These are phyloP conservation scores for Botryotinia globosa DNA, from an alignment of 2,329 filamentous ascomycete genomes.

Conservation along the genomic window DNA sequence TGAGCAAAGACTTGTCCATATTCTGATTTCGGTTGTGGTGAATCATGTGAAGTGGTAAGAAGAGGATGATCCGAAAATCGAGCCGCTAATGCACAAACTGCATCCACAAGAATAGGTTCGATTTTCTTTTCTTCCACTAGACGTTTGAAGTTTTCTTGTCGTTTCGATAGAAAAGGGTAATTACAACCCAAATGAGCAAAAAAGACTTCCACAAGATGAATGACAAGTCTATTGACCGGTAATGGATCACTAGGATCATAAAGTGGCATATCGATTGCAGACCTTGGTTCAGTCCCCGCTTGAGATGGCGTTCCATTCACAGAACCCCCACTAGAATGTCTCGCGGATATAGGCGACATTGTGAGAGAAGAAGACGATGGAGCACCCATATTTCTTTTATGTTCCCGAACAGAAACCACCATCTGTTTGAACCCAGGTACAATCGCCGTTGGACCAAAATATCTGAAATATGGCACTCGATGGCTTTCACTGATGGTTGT, in stretches of 20 bases:
- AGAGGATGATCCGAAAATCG: slow-evolving; percentile 65
- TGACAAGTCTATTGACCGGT: slow-evolving; percentile 72
- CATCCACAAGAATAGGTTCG: slow-evolving; percentile 72
- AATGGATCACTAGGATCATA: slow-evolving; percentile 71
- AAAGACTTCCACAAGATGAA: slow-evolving; percentile 74
- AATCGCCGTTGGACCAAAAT: slow-evolving; percentile 87
- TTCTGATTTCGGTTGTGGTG: slow-evolving; percentile 57
- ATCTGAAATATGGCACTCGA: slow-evolving; percentile 83
- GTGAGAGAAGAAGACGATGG: slow-evolving; percentile 28
- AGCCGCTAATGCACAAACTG: slow-evolving; percentile 77
- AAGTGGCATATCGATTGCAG: slow-evolving; percentile 54
- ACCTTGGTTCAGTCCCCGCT: slow-evolving; percentile 29
- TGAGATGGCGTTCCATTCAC: slow-evolving; percentile 27
- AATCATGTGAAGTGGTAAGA: slow-evolving; percentile 49
- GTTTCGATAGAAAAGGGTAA: slow-evolving; percentile 70
- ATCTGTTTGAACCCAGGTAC: slow-evolving; percentile 91
- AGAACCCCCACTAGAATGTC: slow-evolving; percentile 26
- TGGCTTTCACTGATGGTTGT: slow-evolving; percentile 47
- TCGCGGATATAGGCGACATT: slow-evolving; percentile 34
- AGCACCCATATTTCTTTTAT: slow-evolving; percentile 53
- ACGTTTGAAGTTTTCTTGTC: slow-evolving; percentile 72
- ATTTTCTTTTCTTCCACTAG: slow-evolving; percentile 56
- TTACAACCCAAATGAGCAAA: slow-evolving; percentile 81
- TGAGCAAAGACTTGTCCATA: slow-evolving; percentile 77
- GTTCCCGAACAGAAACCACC: slow-evolving; percentile 72